Percentiles rank a stretch among this genome's conserved stretches.
phyloP scores from a whole-genome alignment of 208 protist species.

The Wallacemonas sp. region DNA sequence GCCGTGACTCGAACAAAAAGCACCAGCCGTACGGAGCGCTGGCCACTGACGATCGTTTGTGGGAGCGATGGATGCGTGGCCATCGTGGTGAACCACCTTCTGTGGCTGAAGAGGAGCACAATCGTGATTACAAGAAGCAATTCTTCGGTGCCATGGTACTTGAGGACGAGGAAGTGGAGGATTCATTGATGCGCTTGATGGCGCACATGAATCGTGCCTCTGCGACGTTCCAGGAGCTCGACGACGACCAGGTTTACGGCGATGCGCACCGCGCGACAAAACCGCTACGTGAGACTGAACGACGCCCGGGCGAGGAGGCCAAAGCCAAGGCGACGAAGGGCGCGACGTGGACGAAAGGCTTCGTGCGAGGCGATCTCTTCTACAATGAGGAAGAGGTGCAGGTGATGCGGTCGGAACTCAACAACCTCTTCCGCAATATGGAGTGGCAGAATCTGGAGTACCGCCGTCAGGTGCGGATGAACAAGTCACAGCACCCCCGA shows the following conservation, averaged over 20 bases:
- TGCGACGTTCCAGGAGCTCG: constrained; percentile 82
- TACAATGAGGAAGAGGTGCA: constrained; percentile 91
- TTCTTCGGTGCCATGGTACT: constrained; percentile 85
- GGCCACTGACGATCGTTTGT: constrained; percentile 80
- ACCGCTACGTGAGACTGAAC: constrained; percentile 70
- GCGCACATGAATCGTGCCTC: constrained; percentile 85
- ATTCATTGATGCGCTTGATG: constrained; percentile 84
- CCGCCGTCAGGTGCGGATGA: constrained; percentile 85
- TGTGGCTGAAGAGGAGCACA: constrained; percentile 81
- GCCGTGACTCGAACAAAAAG: constrained; percentile 80
- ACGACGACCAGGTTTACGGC: constrained; percentile 83
- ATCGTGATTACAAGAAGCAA: constrained; percentile 80
- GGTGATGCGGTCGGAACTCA: constrained; percentile 87
- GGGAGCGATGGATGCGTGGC: constrained; percentile 88
- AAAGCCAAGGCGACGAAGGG: constrained; percentile 54
- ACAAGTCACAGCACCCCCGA: constrained; percentile 76
- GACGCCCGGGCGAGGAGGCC: constrained; percentile 60
- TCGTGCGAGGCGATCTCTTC: constrained; percentile 85
- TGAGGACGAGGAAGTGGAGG: constrained; percentile 89
- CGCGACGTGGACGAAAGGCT: constrained; percentile 86
- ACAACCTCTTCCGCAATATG: constrained; percentile 86
- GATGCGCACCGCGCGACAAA: constrained; percentile 70
- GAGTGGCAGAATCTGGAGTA: constrained; percentile 91
- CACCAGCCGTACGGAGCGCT: constrained; percentile 85
- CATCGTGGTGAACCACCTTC: constrained; percentile 83